Evolutionary conservation across 2,329 filamentous ascomycete species (phyloP).

Genomic region (Fusarium pseudonygamai): DNA sequence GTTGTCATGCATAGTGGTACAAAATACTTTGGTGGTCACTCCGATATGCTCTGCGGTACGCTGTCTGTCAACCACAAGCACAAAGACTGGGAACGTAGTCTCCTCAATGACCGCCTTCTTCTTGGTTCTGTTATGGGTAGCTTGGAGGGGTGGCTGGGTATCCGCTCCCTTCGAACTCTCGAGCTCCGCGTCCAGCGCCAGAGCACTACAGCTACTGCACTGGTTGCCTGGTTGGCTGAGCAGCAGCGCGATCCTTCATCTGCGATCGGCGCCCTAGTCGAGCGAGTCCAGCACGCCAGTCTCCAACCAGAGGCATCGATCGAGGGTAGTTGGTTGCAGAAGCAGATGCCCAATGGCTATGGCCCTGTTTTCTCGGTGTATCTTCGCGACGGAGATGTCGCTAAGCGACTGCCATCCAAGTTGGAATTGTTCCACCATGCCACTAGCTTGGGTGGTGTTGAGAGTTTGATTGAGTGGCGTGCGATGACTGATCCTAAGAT

Average conservation of each 20-base stretch:
- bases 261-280: conserved; percentile 64
- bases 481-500: conserved; percentile 83
- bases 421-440: conserved; percentile 90
- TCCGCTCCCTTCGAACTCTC: conserved; percentile 85
- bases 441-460: conserved; percentile 91
- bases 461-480: conserved; percentile 96
- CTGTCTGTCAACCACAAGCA: conserved; percentile 69
- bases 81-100: conserved; percentile 65
- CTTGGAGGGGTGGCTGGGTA: conserved; percentile 90
- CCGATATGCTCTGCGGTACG: conserved; percentile 90
- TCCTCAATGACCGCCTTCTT: conserved; percentile 76
- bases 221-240: conserved; percentile 77
- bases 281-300: conserved; percentile 77
- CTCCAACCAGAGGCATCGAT: conserved; percentile 72
- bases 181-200: conserved; percentile 84
- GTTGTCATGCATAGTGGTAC: conserved; percentile 92
- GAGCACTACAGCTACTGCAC: conserved; percentile 71
- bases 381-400: conserved; percentile 68
- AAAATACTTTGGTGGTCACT: conserved; percentile 97
- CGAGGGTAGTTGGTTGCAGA: conserved; percentile 74
- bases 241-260: conserved; percentile 54
- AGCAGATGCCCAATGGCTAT: conserved; percentile 92
- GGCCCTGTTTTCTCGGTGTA: conserved; percentile 87
- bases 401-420: conserved; percentile 78
- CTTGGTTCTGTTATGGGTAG: conserved; percentile 88